Conservation (phyloP, 148 eudicot species). For the Heliamphora exappendiculata region DNA sequence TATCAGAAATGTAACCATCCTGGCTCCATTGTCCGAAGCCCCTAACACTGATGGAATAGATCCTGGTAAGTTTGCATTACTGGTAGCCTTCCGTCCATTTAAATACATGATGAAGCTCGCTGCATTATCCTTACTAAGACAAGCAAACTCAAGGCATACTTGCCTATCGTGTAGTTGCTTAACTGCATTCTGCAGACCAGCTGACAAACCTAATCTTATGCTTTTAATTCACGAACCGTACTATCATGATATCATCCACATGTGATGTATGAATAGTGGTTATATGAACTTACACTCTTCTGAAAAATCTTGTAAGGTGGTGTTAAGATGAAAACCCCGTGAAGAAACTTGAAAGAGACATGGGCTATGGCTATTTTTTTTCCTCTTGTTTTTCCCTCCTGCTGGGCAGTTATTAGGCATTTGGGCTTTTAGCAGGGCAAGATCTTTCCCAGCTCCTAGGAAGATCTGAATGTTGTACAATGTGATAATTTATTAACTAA, state of each 20-base stretch:
- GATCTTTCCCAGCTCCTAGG: neutral
- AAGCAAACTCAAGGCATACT: neutral
- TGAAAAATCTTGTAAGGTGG: neutral
- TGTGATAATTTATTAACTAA: neutral
- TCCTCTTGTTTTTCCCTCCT: neutral
- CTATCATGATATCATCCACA: too few species aligned
- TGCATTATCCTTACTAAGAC: neutral
- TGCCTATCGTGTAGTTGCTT: neutral
- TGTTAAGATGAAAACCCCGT: neutral
- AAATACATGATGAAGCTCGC: neutral
- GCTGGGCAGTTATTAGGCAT: neutral
- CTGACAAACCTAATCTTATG: neutral
- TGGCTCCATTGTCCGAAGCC: constrained; percentile 71
- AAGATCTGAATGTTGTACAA: neutral
- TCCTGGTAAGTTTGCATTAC: constrained; percentile 59
- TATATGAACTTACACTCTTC: neutral
- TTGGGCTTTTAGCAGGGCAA: constrained; percentile 2
- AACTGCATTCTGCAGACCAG: neutral
- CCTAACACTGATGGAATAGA: constrained; percentile 98
- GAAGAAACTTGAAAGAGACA: neutral
- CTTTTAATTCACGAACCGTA: neutral
- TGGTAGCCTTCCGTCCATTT: neutral
- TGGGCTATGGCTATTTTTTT: neutral
- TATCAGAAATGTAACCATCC: constrained; percentile 63
- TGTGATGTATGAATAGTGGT: neutral